Conservation (phyloP, 2,329 filamentous ascomycete species). For the Tolypocladium cylindrosporum region DNA sequence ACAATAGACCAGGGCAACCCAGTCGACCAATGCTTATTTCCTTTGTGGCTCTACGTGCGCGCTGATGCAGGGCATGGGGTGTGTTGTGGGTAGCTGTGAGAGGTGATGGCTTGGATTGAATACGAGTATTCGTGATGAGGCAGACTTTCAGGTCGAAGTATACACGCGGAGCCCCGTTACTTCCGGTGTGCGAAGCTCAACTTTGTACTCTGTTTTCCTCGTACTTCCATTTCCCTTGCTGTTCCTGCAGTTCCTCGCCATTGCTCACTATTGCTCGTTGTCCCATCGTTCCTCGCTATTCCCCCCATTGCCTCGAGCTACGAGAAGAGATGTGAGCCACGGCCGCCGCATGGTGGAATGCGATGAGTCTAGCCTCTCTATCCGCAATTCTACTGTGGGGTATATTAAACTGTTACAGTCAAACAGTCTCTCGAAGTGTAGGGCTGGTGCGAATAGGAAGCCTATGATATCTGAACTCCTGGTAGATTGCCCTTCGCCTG, state of each 20-base stretch:
- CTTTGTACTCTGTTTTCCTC: not conserved
- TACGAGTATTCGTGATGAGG: not conserved
- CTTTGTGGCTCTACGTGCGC: not conserved
- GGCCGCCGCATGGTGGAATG: no score
- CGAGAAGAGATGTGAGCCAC: not conserved
- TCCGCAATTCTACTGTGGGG: no score
- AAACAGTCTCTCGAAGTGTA: not conserved
- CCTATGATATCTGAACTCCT: not conserved
- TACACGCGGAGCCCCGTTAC: not conserved
- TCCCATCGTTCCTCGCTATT: not conserved
- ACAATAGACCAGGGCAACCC: constrained; percentile 17
- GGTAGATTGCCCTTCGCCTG: not conserved
- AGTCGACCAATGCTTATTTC: constrained; percentile 11
- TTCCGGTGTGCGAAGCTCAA: no score
- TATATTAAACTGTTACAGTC: no score
- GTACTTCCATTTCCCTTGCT: not conserved
- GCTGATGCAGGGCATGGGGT: not conserved
- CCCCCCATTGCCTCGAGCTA: not conserved
- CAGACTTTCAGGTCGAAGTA: not conserved
- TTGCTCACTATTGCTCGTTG: not conserved
- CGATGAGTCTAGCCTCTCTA: not conserved
- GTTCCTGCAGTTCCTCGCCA: not conserved
- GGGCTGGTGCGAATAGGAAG: not conserved
- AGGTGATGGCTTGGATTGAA: not conserved
- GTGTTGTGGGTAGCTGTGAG: not conserved